phyloP scores from a whole-genome alignment of 164 flowering plant genomes.

The Annona squamosa region DNA sequence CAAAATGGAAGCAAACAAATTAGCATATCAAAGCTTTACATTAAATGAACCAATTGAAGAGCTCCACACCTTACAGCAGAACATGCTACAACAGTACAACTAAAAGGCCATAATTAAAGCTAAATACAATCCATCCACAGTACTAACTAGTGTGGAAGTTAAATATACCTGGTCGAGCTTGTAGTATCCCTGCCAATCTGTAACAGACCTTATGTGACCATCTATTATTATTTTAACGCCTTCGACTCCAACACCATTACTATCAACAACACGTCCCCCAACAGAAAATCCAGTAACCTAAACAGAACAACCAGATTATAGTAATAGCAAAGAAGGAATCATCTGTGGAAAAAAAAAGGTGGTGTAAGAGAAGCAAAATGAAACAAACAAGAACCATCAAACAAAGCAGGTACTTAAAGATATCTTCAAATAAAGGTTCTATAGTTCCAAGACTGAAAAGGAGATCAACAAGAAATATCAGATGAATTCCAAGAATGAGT shows the following conservation, averaged over 20 bases:
- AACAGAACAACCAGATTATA: not conserved
- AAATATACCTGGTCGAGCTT: constrained; percentile 89
- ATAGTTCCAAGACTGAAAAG: not conserved
- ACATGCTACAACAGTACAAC: not conserved
- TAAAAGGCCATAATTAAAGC: not conserved
- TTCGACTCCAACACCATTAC: constrained; percentile 67
- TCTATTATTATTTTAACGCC: constrained; percentile 73
- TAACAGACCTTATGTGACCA: constrained; percentile 73
- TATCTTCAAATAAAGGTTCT: not conserved
- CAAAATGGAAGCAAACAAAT: not conserved
- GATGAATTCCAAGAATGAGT: not conserved
- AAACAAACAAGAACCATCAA: not conserved
- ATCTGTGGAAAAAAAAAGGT: not conserved
- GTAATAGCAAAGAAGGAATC: not conserved
- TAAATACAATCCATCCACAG: not conserved
- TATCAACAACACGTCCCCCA: constrained; percentile 93
- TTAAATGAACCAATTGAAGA: not conserved
- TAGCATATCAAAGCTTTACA: not conserved
- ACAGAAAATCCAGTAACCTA: constrained; percentile 99
- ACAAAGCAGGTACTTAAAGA: not conserved
- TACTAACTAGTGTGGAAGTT: not conserved
- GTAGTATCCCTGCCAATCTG: constrained; percentile 74
- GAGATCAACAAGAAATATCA: not conserved
- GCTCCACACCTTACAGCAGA: not conserved
- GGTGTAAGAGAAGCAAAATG: not conserved